A percentile compares a stretch with the other conserved stretches of the same genome.
These are phyloP conservation scores for Calonectria multiphialidica DNA, from an alignment of 2,329 filamentous ascomycete genomes.

Conservation along the genomic window DNA sequence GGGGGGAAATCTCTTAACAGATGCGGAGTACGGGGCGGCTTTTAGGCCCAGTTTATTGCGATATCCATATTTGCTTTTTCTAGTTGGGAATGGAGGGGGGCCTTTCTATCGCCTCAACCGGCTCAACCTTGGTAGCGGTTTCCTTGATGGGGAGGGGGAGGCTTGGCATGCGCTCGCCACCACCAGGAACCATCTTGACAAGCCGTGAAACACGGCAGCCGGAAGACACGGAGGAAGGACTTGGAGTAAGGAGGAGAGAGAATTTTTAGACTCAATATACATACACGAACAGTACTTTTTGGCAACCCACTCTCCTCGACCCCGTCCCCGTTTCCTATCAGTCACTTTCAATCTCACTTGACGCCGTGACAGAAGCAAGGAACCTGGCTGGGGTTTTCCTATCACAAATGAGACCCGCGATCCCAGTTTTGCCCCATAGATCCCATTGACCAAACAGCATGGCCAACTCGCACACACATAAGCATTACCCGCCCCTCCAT, in stretches of 20 bases:
- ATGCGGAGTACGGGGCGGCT: constrained; percentile 33
- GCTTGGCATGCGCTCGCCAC: not conserved
- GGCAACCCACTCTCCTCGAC: not conserved
- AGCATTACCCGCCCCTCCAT: constrained; percentile 18
- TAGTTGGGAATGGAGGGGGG: not conserved
- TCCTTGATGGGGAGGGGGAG: not conserved
- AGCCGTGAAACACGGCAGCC: not conserved
- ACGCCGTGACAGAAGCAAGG: not conserved
- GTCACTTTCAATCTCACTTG: constrained; percentile 6
- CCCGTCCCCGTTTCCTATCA: not conserved
- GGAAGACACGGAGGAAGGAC: not conserved
- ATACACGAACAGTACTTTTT: not conserved
- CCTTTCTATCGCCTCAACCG: constrained; percentile 1
- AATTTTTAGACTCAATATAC: not conserved
- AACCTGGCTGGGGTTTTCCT: not conserved
- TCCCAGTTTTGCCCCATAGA: constrained; percentile 3
- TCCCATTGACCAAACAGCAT: not conserved
- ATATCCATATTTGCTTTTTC: constrained; percentile 31
- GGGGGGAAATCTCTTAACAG: constrained; percentile 21
- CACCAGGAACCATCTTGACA: constrained; percentile 5
- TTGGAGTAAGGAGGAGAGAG: not conserved
- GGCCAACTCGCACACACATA: not conserved
- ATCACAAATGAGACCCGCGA: not conserved
- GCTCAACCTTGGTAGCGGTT: constrained; percentile 1
- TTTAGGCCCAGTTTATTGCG: constrained; percentile 26